Base-by-base conservation (phyloP, 2,329 filamentous ascomycete genomes). In the Cryoendolithus antarcticus region DNA sequence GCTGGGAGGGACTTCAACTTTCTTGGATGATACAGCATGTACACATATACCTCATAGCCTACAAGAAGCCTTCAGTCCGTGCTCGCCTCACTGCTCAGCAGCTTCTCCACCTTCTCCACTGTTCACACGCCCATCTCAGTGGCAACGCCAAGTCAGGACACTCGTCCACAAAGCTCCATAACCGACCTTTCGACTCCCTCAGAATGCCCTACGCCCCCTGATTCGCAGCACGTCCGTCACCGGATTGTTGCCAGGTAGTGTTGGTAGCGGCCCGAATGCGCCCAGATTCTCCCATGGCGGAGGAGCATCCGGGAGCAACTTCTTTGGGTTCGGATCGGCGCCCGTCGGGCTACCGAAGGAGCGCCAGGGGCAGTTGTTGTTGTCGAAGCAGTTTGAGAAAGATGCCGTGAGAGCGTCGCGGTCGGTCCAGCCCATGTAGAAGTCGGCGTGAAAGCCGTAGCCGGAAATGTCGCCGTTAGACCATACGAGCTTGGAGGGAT, bases 351-450 rank as follows among this genome's bases (percentile, higher is more conserved):
- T 39, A 40, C 48, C 59, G 46, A 71, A 70, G 2, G 58, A 54
- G 54, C 70, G 72, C 60, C 68, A 66, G 4, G 70, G 67, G 62
- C 78, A 84, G 46, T 69, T 63, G 49, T 82, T 73, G 64, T 82
- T 77, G 38, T 74, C 75, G 4, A 52, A 44, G 39, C 69, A 45
- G 82, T 75, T 48, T 80, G 78, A 46, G 70, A 40, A 40, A 7
- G 32, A 35, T 3, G 35, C 65, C 60, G 79, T 74, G 38, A 82
- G 74, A 34, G 70, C 68, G 28, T 64, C 58, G 46, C 71, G 66
- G 48, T 85, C 75, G 29, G 65, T 51, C 58, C 62, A 65, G 10
- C 64, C 65, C 30, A 65, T 65, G 43, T 64, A 56, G 41, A 69
- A 69, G 34, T 70, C 68, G 8, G 64, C 69, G 40, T 72, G 69